phyloP scores from a whole-genome alignment of 176 grass and related monocot genomes.

The Thinopyrum elongatum region DNA sequence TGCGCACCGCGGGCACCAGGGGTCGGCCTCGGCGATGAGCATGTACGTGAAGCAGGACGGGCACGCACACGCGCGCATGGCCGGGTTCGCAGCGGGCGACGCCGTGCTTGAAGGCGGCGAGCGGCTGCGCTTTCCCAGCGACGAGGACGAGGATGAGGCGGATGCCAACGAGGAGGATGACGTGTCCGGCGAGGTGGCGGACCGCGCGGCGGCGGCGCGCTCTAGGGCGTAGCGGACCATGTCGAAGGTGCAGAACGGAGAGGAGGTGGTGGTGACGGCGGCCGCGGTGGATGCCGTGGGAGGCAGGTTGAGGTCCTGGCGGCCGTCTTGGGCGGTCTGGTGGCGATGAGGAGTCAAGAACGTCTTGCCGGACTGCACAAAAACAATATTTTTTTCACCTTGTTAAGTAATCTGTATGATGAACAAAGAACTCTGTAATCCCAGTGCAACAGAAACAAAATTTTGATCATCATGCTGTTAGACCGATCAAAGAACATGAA shows the following conservation, averaged over 20 bases:
- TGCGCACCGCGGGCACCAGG: conserved; percentile 59
- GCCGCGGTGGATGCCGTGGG: not conserved
- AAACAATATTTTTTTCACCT: not conserved
- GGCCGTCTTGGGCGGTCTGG: not conserved
- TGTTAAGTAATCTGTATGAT: not conserved
- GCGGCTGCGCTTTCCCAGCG: conserved; percentile 36
- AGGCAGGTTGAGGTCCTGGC: conserved; percentile 51
- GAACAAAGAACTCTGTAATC: not conserved
- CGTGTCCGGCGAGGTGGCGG: not conserved
- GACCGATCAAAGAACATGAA: not conserved
- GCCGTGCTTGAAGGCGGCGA: not conserved
- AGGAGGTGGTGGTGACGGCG: not conserved
- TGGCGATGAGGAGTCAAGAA: conserved; percentile 43
- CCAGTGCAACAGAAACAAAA: not conserved
- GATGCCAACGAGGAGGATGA: conserved; percentile 16
- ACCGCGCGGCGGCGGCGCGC: conserved; percentile 18
- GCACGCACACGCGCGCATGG: conserved; percentile 47
- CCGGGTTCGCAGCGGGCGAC: not conserved
- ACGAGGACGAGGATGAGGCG: conserved; percentile 40
- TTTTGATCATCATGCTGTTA: not conserved
- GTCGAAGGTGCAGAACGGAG: conserved; percentile 53
- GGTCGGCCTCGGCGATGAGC: conserved; percentile 43
- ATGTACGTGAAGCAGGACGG: conserved; percentile 69
- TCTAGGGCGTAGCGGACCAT: conserved; percentile 54
- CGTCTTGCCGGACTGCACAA: conserved; percentile 49